Percentiles rank a stretch among this genome's conserved stretches.
phyloP scores from a whole-genome alignment of 2,329 filamentous ascomycete species.

The Verticillium nonalfalfae region DNA sequence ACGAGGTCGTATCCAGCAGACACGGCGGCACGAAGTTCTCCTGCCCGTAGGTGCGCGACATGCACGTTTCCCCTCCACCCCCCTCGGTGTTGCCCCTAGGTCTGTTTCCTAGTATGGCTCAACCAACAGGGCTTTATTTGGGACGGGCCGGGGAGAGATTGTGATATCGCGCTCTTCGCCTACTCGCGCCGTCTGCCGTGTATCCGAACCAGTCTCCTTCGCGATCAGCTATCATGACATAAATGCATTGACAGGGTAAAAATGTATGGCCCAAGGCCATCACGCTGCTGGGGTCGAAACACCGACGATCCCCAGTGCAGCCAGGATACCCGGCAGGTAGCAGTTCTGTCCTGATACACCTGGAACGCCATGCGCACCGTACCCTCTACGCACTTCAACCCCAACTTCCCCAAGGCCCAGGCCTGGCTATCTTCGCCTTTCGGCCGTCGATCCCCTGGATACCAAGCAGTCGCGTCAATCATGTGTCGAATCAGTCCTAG shows the following conservation, averaged over 20 bases:
- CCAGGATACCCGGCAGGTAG: background rate
- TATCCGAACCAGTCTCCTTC: background rate
- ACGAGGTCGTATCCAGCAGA: background rate
- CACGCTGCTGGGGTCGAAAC: constrained; percentile 7
- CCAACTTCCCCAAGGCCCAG: background rate
- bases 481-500: background rate
- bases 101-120: background rate
- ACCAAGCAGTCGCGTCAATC: background rate
- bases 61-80: background rate
- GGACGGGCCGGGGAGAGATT: too few relatives aligned
- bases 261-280: background rate
- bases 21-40: background rate
- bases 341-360: background rate
- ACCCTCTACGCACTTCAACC: background rate
- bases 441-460: background rate
- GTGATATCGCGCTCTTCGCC: background rate
- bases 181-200: background rate
- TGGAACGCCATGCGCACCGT: background rate
- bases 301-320: constrained; percentile 4
- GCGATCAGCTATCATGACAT: background rate
- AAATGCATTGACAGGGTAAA: background rate
- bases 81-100: background rate
- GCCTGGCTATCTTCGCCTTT: background rate
- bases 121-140: background rate
- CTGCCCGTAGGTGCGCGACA: background rate